Conservation (phyloP, 768 basidiomycete genomes). For the Phaeotremella skinneri region DNA sequence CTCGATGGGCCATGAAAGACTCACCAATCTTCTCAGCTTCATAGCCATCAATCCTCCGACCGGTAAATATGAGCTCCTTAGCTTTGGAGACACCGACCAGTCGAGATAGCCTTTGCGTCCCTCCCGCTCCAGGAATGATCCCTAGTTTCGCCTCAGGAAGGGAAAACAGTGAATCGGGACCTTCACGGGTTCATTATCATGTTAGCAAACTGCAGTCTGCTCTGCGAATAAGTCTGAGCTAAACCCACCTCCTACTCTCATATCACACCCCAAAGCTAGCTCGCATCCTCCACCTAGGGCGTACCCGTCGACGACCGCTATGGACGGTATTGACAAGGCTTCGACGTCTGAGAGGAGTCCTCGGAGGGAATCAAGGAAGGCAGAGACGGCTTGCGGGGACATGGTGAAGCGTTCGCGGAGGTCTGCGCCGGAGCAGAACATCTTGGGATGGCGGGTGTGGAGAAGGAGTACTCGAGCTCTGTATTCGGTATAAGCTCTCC, state of each 20-base stretch:
- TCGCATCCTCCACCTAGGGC: conserved; percentile 93
- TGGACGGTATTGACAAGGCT: conserved; percentile 77
- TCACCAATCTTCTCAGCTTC: conserved; percentile 63
- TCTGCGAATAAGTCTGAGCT: not conserved
- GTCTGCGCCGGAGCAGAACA: conserved; percentile 92
- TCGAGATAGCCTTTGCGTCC: conserved; percentile 81
- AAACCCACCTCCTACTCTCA: conserved; percentile 76
- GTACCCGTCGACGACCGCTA: conserved; percentile 82
- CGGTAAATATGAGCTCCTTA: conserved; percentile 91
- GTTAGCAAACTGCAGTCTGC: not conserved
- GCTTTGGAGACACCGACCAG: conserved; percentile 84
- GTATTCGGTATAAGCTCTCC: too few relatives aligned
- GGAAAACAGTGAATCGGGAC: conserved; percentile 67
- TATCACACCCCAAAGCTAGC: conserved; percentile 79
- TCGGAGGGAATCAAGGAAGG: conserved; percentile 75
- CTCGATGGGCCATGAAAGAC: conserved; percentile 4
- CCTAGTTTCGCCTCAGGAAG: conserved; percentile 92
- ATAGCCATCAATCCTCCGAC: conserved; percentile 69
- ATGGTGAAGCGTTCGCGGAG: conserved; percentile 80
- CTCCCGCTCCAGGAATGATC: conserved; percentile 90
- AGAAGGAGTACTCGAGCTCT: conserved; percentile 78
- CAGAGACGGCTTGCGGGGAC: conserved; percentile 68
- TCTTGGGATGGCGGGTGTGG: conserved; percentile 69
- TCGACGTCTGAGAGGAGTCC: conserved; percentile 72
- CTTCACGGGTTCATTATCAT: conserved; percentile 5